phyloP scores from a whole-genome alignment of 805 yeast genomes.

The Hanseniaspora meyeri region DNA sequence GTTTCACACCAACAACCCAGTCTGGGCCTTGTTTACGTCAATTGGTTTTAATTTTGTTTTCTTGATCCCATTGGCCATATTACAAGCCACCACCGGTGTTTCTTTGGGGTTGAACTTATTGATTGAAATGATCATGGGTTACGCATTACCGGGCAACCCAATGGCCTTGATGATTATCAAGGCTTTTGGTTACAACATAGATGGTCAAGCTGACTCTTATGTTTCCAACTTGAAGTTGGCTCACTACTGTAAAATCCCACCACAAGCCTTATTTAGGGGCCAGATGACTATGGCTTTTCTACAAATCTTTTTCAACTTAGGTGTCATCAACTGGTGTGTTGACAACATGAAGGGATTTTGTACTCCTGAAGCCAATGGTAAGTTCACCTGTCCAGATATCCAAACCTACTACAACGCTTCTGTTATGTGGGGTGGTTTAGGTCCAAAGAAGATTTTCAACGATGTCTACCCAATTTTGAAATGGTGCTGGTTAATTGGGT shows the following conservation, averaged over 20 bases:
- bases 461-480: conserved; percentile 49
- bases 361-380: conserved; percentile 29
- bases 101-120: conserved; percentile 48
- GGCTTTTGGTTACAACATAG: conserved; percentile 42
- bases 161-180: conserved; percentile 45
- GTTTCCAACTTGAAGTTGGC: conserved; percentile 44
- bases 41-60: conserved; percentile 40
- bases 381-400: conserved; percentile 35
- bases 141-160: conserved; percentile 43
- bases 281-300: conserved; percentile 33
- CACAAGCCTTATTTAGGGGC: conserved; percentile 39
- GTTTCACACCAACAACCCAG: conserved; percentile 46
- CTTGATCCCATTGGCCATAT: conserved; percentile 45
- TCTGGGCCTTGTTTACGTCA: conserved; percentile 50
- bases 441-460: conserved; percentile 44
- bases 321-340: conserved; percentile 34
- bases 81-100: conserved; percentile 45
- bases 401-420: conserved; percentile 40
- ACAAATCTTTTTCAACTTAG: conserved; percentile 30
- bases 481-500: conserved; percentile 54
- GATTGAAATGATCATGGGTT: conserved; percentile 49
- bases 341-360: conserved; percentile 31
- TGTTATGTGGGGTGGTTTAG: conserved; percentile 48
- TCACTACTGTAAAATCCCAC: conserved; percentile 47
- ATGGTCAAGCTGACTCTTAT: conserved; percentile 42